Percentiles rank a stretch among this genome's conserved stretches.
Evolutionary conservation across 2,329 filamentous ascomycete genomes (phyloP).

Genomic region (Sclerotinia minor): DNA sequence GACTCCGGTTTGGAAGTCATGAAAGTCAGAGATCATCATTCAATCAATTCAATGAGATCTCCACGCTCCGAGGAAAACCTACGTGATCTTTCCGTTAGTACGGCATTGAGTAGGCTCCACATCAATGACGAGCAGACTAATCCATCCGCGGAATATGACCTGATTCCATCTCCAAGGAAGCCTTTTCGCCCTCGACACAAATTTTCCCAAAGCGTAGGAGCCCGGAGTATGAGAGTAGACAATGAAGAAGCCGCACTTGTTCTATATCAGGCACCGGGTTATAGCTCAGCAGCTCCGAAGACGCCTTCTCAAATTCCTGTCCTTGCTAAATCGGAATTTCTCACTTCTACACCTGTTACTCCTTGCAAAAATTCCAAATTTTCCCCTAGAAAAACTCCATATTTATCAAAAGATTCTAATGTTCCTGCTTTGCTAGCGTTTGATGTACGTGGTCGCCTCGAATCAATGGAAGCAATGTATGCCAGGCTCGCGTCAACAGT

Average conservation of each 20-base stretch:
- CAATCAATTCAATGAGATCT: constrained; percentile 34
- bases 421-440: constrained; percentile 64
- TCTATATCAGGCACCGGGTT: constrained; percentile 34
- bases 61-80: constrained; percentile 29
- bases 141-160: constrained; percentile 30
- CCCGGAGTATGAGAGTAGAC: constrained; percentile 32
- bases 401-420: constrained; percentile 75
- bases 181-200: constrained; percentile 30
- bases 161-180: constrained; percentile 26
- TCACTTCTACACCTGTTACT: constrained; percentile 36
- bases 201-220: constrained; percentile 31
- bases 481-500: constrained; percentile 71
- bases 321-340: constrained; percentile 36
- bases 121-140: constrained; percentile 30
- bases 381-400: constrained; percentile 49
- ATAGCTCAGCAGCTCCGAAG: constrained; percentile 37
- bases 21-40: constrained; percentile 40
- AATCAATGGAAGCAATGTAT: constrained; percentile 74
- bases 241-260: constrained; percentile 35
- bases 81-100: constrained; percentile 45
- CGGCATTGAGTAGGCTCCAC: constrained; percentile 42
- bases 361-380: constrained; percentile 47
- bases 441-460: constrained; percentile 76
- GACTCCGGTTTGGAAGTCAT: constrained; percentile 35
- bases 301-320: constrained; percentile 43